These are phyloP conservation scores for Picea glauca DNA, from an alignment of 75 land plant genomes.

Conservation along the genomic window DNA sequence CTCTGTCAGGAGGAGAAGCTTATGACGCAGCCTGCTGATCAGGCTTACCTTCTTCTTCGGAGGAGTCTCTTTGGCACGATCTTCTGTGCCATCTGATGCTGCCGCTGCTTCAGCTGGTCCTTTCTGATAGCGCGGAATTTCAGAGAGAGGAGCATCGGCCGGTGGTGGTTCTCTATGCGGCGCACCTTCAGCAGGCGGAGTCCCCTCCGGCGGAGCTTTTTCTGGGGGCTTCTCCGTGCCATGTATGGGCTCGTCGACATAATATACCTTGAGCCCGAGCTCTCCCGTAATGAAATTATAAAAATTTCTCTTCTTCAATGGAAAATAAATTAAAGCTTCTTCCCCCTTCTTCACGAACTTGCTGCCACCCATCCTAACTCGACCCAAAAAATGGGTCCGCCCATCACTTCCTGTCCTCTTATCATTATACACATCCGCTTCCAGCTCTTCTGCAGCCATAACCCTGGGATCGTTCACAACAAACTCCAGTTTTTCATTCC, in stretches of 20 bases:
- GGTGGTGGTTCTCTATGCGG: slow-evolving; percentile 10
- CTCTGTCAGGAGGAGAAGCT: not conserved
- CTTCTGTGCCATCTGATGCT: not conserved
- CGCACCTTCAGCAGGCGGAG: slow-evolving; percentile 5
- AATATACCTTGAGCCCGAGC: slow-evolving; percentile 60
- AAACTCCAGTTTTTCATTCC: too few relatives aligned
- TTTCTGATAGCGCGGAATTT: not conserved
- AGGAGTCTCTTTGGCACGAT: not conserved
- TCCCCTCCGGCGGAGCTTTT: not conserved
- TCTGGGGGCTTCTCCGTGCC: not conserved
- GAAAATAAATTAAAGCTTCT: slow-evolving; percentile 54
- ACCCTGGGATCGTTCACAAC: too few relatives aligned
- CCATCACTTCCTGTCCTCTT: too few relatives aligned
- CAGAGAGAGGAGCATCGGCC: not conserved
- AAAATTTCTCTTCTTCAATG: slow-evolving; percentile 26
- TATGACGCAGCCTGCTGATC: slow-evolving; percentile 10
- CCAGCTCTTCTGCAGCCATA: too few relatives aligned
- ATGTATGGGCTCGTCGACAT: slow-evolving; percentile 12
- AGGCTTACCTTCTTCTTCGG: not conserved
- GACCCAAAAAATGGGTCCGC: too few relatives aligned
- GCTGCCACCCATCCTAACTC: slow-evolving; percentile 37
- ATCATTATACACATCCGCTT: too few relatives aligned
- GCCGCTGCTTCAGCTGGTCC: not conserved
- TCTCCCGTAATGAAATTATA: too few relatives aligned
- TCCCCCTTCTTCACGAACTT: slow-evolving; percentile 48